These are phyloP conservation scores for Backusella morwellensis DNA, from an alignment of 192 early-diverging fungal species.

Conservation along the genomic window DNA sequence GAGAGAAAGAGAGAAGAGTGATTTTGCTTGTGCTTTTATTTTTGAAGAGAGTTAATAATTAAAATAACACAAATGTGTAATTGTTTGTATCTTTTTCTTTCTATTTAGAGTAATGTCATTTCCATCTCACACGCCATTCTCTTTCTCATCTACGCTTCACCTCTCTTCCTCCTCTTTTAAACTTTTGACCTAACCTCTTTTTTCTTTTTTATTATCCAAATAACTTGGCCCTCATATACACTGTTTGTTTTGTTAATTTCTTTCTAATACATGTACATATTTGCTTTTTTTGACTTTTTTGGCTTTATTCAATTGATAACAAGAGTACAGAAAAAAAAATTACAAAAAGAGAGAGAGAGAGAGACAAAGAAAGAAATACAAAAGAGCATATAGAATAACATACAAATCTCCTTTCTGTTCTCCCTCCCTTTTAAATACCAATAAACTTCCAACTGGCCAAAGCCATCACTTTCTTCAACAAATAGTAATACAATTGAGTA, in stretches of 20 bases:
- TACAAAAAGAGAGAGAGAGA: background rate
- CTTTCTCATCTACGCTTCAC: background rate
- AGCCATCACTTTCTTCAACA: slow-evolving; percentile 9
- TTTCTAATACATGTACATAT: background rate
- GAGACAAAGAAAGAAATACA: background rate
- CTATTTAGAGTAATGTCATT: background rate
- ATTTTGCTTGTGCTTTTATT: background rate
- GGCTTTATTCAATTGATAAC: background rate
- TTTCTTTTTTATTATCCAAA: background rate
- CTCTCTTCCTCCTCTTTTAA: background rate
- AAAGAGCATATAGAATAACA: background rate
- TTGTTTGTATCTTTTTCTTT: background rate
- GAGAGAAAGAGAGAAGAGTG: background rate
- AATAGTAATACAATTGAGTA: slow-evolving; percentile 1
- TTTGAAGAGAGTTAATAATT: background rate
- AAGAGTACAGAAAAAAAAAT: background rate
- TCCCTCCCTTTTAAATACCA: slow-evolving; percentile 3
- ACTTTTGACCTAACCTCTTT: background rate
- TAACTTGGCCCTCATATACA: background rate
- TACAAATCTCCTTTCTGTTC: background rate
- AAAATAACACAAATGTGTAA: background rate
- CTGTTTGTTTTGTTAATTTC: background rate
- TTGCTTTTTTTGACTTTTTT: background rate
- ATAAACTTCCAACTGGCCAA: slow-evolving; percentile 22
- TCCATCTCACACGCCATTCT: background rate